Evolutionary conservation across 148 eudicot genomes (phyloP).

Genomic region (Nepenthes gracilis): DNA sequence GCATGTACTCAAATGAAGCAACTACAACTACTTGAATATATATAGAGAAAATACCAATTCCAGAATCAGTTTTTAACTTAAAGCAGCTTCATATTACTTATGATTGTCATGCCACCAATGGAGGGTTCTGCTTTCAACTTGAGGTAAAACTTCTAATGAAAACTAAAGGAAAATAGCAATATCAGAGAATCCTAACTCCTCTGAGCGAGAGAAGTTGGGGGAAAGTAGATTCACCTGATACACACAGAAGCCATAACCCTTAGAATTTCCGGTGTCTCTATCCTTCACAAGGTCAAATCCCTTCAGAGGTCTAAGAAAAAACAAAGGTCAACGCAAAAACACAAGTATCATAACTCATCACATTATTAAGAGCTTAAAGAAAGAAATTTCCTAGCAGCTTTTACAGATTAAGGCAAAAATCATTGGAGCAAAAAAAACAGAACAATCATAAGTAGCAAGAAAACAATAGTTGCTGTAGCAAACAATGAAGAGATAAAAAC

Average conservation of each 20-base stretch:
- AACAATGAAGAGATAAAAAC: slow-evolving; percentile 1
- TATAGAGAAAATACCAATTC: too few species aligned
- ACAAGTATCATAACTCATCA: neutral
- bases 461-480: neutral
- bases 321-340: slow-evolving; percentile 3
- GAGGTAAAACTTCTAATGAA: neutral
- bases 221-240: slow-evolving; percentile 44
- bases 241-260: slow-evolving; percentile 86
- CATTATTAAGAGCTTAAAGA: neutral
- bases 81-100: too few species aligned
- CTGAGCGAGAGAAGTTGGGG: neutral
- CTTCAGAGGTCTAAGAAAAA: slow-evolving; percentile 46
- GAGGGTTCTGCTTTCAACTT: neutral
- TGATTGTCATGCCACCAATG: neutral
- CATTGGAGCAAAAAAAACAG: neutral
- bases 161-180: neutral
- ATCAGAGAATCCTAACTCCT: neutral
- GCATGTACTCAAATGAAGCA: neutral
- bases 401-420: neutral
- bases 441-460: neutral
- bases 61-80: too few species aligned
- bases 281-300: slow-evolving; percentile 94
- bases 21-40: neutral
- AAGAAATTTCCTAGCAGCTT: neutral
- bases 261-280: slow-evolving; percentile 89